These are phyloP conservation scores for Porcisia deanei DNA, from an alignment of 208 protist genomes.

Conservation along the genomic window DNA sequence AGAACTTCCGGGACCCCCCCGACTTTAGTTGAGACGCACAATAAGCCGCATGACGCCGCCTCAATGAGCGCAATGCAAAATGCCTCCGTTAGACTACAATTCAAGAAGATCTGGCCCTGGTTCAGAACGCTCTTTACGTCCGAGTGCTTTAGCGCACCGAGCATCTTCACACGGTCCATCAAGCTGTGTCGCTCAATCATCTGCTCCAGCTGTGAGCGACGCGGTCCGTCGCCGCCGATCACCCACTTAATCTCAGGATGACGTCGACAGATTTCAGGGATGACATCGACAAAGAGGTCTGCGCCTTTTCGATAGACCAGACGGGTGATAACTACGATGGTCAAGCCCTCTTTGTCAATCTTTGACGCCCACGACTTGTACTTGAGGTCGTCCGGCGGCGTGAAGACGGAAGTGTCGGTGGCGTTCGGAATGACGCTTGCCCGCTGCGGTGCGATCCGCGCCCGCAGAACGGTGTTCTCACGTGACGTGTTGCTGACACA, in stretches of 20 bases:
- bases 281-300: conserved; percentile 96
- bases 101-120: conserved; percentile 98
- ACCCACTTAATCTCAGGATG: conserved; percentile 95
- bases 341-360: conserved; percentile 87
- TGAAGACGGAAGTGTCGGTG: conserved; percentile 92
- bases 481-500: conserved; percentile 98
- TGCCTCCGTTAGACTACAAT: conserved; percentile 98
- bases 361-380: conserved; percentile 91
- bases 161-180: conserved; percentile 95
- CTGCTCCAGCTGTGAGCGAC: conserved; percentile 95
- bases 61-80: conserved; percentile 99
- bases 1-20: conserved; percentile 98
- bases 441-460: conserved; percentile 84
- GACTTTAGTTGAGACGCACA: conserved; percentile 96
- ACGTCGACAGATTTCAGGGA: conserved; percentile 94
- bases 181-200: conserved; percentile 97
- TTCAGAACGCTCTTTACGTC: conserved; percentile 91
- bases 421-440: conserved; percentile 99
- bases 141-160: conserved; percentile 94
- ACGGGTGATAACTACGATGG: conserved; percentile 96
- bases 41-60: conserved; percentile 94
- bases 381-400: conserved; percentile 88
- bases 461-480: conserved; percentile 97
- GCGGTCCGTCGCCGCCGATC: conserved; percentile 97
- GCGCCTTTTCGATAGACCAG: conserved; percentile 98